phyloP scores from a whole-genome alignment of 331 rosid species.

The Dryas integrifolia region DNA sequence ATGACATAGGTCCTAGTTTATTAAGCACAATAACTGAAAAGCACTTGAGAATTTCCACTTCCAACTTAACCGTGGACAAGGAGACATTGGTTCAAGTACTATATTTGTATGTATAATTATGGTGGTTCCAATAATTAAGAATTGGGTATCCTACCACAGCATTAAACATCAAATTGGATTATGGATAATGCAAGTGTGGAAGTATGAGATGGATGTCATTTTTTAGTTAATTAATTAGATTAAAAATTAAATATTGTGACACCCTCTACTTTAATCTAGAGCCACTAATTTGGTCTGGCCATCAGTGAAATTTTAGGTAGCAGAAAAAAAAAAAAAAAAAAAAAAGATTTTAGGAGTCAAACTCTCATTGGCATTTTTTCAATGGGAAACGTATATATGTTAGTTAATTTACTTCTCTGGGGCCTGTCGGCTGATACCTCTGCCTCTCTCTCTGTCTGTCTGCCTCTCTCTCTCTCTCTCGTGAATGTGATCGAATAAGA shows the following conservation, averaged over 20 bases:
- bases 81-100: neutral
- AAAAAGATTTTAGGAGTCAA: neutral
- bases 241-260: neutral
- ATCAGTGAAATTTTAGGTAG: neutral
- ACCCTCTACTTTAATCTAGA: neutral
- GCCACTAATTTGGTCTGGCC: neutral
- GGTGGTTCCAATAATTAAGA: neutral
- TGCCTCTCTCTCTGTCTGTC: too few relatives aligned
- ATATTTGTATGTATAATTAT: neutral
- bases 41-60: slow-evolving; percentile 2
- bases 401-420: neutral
- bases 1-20: neutral
- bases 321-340: too few relatives aligned
- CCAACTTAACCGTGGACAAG: neutral
- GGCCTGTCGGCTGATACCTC: neutral
- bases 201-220: slow-evolving; percentile 29
- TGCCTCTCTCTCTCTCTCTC: too few relatives aligned
- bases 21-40: neutral
- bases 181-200: slow-evolving; percentile 9
- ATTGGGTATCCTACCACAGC: neutral
- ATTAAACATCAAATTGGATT: neutral
- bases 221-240: neutral
- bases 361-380: neutral
- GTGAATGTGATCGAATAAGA: too few relatives aligned
- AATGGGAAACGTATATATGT: neutral